Evolutionary conservation across 495 filamentous ascomycete species (phyloP).

Genomic region (Talaromyces proteolyticus): DNA sequence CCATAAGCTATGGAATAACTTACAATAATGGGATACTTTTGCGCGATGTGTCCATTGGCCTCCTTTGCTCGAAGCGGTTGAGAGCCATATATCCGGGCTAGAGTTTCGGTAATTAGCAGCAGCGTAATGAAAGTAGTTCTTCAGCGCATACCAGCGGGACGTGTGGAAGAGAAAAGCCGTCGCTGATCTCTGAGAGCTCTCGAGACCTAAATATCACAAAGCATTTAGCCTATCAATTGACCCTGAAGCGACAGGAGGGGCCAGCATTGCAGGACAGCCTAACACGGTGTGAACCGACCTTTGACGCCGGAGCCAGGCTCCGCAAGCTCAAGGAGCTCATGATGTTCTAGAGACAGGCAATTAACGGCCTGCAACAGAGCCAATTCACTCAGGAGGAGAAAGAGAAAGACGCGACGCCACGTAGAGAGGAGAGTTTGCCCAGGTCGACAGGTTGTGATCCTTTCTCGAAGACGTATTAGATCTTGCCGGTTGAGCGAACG

Average conservation of each 20-base stretch:
- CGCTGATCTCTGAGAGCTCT: constrained; percentile 46
- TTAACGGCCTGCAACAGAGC: background rate
- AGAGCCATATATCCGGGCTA: constrained; percentile 76
- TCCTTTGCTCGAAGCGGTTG: constrained; percentile 86
- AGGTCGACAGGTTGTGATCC: constrained; percentile 1
- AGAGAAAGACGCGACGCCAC: constrained; percentile 10
- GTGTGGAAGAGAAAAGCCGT: constrained; percentile 80
- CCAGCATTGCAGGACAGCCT: constrained; percentile 2
- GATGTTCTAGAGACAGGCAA: constrained; percentile 15
- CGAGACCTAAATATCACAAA: constrained; percentile 1
- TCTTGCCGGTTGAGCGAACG: constrained; percentile 13
- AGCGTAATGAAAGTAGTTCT: constrained; percentile 9
- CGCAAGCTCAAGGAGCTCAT: constrained; percentile 56
- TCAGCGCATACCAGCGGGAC: constrained; percentile 63
- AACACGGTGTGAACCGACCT: constrained; percentile 33
- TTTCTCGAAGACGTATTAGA: no score
- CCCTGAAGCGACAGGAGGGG: constrained; percentile 1
- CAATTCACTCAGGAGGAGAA: constrained; percentile 10
- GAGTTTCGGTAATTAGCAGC: constrained; percentile 22
- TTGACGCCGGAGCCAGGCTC: constrained; percentile 52
- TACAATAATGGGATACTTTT: constrained; percentile 91
- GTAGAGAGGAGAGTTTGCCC: constrained; percentile 3
- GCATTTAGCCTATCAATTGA: background rate
- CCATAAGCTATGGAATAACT: constrained; percentile 27
- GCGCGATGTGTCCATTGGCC: constrained; percentile 73